Evolutionary conservation across 371 early-diverging fungal genomes (phyloP).

Genomic region (Mortierella sp.): DNA sequence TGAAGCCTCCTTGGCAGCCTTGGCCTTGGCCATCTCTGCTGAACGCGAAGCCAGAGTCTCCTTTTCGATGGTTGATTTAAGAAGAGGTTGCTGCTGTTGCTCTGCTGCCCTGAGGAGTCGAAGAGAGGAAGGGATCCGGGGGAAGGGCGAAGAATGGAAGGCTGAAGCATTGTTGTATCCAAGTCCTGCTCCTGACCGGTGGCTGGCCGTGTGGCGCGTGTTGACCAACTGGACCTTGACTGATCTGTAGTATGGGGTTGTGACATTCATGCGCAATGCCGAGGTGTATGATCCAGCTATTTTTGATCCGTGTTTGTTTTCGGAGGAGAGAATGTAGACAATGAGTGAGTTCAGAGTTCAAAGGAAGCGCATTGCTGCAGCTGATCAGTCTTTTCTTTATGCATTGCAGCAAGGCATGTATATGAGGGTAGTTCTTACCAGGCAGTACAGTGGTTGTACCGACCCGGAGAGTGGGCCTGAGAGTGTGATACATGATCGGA

Average conservation of each 20-base stretch:
- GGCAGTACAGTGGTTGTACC: constrained; percentile 19
- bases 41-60: constrained; percentile 54
- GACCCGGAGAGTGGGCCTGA: constrained; percentile 45
- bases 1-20: constrained; percentile 49
- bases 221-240: constrained; percentile 42
- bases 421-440: neutral
- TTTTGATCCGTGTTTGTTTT: neutral
- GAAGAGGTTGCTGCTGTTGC: constrained; percentile 39
- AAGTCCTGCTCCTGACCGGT: neutral
- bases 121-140: constrained; percentile 46
- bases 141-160: constrained; percentile 45
- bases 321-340: neutral
- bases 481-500: constrained; percentile 34
- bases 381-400: neutral
- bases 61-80: constrained; percentile 50
- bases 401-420: neutral
- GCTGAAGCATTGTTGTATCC: neutral
- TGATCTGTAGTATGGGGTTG: constrained; percentile 45
- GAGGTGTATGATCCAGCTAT: constrained; percentile 28
- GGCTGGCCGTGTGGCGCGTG: constrained; percentile 1
- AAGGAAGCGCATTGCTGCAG: neutral
- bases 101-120: constrained; percentile 38
- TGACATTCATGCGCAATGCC: constrained; percentile 39
- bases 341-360: neutral
- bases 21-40: constrained; percentile 57